Base-by-base conservation (phyloP, 2,329 filamentous ascomycete genomes). In the Pestalotiopsis sp. region DNA sequence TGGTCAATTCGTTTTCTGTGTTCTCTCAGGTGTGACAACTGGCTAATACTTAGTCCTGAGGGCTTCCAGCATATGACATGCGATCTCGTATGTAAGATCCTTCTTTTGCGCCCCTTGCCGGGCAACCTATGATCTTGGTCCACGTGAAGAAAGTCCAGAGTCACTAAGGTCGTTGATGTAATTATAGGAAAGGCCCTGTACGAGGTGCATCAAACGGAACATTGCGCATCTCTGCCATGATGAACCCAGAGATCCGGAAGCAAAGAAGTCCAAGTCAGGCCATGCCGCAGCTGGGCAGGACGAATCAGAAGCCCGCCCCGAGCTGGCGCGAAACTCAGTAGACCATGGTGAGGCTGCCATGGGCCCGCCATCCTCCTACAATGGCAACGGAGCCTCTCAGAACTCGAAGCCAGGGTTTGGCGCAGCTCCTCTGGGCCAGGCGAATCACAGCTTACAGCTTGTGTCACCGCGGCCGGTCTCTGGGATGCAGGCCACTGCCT, bases 141-240 rank as follows among this genome's bases (percentile, higher is more conserved):
- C 74, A 73, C 75, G 72, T 73, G 73, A 75, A 36, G 9, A 36
- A 74, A 72, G 74, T 74, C 74, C 73, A 23, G 41, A 77, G 74
- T 79, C 52, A 75, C 78, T 75, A 75, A 79, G 75, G 73, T 76
- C 73, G 73, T 75, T 70, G 72, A 67, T 70, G 77, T 76, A 73
- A 76, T 77, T 81, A 41, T 66, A 97, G 94, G 94, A 97, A 85
- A 92, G 96, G 80, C 96, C 96, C 77, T 99, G 96, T 88, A 95
- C 94, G 77, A 90, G 96, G 83, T 99, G 96, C 86, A 93, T 98
- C 83, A 99, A 98, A 84, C 92, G 96, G 78, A 97, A 97, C 83
- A 99, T 99, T 81, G 96, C 95, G 76, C 96, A 99, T 82, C 88
- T 99, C 73, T 99, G 96, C 82, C 96, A 98, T 84, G 96, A 99